phyloP scores from a whole-genome alignment of 2,329 filamentous ascomycete genomes.

The Ilyonectria destructans region DNA sequence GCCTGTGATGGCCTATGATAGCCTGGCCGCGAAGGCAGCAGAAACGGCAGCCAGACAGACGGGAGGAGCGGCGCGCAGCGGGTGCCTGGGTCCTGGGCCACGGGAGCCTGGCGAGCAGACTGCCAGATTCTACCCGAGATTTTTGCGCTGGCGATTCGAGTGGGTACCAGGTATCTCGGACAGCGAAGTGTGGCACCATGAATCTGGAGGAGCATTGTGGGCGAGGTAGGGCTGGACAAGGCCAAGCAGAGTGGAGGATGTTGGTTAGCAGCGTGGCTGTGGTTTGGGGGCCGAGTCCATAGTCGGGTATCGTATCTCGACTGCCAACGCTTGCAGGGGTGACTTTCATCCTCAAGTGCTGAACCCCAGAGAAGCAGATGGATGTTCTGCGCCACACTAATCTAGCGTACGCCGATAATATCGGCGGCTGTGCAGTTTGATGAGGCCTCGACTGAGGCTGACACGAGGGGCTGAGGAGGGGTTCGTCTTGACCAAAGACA shows the following conservation, averaged over 20 bases:
- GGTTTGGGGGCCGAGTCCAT: constrained; percentile 2
- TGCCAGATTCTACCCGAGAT: neutral
- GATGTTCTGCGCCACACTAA: constrained; percentile 29
- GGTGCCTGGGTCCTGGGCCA: constrained; percentile 28
- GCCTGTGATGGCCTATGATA: neutral
- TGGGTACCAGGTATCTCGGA: neutral
- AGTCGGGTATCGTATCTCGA: constrained; percentile 35
- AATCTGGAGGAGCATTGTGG: neutral
- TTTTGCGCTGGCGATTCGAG: constrained; percentile 13
- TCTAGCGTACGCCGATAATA: constrained; percentile 5
- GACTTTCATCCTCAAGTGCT: constrained; percentile 5
- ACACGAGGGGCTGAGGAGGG: neutral
- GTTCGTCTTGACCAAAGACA: constrained; percentile 3
- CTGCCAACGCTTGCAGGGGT: constrained; percentile 16
- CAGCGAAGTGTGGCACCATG: constrained; percentile 10
- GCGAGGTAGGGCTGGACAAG: constrained; percentile 13
- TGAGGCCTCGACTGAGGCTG: constrained; percentile 1
- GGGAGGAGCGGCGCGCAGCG: constrained; percentile 50
- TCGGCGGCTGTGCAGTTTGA: constrained; percentile 25
- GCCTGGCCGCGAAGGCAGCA: constrained; percentile 23
- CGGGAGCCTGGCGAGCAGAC: constrained; percentile 3
- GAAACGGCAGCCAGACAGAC: constrained; percentile 30
- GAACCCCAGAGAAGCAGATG: constrained; percentile 22
- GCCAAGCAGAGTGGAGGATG: constrained; percentile 8
- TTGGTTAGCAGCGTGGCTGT: constrained; percentile 36